Conservation (phyloP, 345 rosid genomes). For the Adansonia digitata region DNA sequence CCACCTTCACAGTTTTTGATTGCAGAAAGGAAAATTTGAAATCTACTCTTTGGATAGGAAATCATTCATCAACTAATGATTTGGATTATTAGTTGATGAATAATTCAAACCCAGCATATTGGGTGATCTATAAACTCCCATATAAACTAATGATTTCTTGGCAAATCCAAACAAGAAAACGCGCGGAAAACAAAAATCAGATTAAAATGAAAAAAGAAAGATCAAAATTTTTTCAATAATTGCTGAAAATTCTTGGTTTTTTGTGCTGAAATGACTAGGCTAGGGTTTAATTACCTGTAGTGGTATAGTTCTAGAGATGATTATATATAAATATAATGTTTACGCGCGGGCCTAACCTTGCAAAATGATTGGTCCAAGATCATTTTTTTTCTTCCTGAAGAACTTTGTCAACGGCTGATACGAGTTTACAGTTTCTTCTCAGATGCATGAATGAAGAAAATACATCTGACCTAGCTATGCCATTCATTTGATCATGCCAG, state of each 20-base stretch:
- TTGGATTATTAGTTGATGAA: too few relatives aligned
- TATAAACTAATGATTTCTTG: neutral
- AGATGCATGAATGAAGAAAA: conserved; percentile 4
- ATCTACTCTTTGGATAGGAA: too few relatives aligned
- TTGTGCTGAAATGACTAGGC: neutral
- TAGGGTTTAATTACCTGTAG: neutral
- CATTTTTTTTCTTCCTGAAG: neutral
- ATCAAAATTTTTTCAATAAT: neutral
- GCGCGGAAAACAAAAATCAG: neutral
- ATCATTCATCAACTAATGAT: too few relatives aligned
- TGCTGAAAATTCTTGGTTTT: neutral
- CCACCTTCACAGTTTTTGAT: neutral
- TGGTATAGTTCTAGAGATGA: neutral
- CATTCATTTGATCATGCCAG: neutral
- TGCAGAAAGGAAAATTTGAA: too few relatives aligned
- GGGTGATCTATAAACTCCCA: neutral
- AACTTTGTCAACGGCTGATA: conserved; percentile 2
- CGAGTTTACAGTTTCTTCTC: neutral
- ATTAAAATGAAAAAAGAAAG: neutral
- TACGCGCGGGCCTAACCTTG: neutral
- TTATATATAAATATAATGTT: neutral
- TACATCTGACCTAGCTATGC: neutral
- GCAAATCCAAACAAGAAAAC: too few relatives aligned
- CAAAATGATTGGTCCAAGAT: neutral
- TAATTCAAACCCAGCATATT: too few relatives aligned